phyloP scores from a whole-genome alignment of 768 basidiomycete species.

The Naganishia vaughanmartiniae region DNA sequence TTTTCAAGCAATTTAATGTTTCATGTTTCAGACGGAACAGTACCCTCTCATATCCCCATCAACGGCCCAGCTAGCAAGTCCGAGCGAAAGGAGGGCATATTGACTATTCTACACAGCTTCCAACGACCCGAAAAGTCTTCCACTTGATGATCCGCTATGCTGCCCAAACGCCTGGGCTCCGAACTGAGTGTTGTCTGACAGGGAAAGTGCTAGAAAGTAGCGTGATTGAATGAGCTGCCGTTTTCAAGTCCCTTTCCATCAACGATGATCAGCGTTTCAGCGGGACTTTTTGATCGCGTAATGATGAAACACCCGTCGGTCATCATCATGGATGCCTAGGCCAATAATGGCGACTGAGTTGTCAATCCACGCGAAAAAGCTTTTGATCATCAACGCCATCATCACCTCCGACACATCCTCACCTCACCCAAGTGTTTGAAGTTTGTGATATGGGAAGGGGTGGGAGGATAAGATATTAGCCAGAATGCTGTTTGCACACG shows the following conservation, averaged over 20 bases:
- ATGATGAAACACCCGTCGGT: background rate
- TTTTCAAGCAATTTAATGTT: background rate
- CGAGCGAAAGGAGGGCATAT: constrained; percentile 3
- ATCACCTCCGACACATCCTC: too few relatives aligned
- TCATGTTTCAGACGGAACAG: background rate
- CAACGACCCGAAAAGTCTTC: background rate
- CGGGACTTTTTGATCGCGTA: background rate
- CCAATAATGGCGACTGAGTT: background rate
- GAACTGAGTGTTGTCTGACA: background rate
- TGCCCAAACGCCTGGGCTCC: background rate
- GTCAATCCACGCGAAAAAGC: background rate
- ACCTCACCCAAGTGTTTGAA: too few relatives aligned
- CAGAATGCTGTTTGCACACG: too few relatives aligned
- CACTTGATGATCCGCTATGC: background rate
- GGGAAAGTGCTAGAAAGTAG: too few relatives aligned
- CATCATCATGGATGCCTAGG: background rate
- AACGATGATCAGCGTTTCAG: constrained; percentile 1
- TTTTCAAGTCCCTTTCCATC: background rate
- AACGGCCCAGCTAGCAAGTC: background rate
- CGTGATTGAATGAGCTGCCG: too few relatives aligned
- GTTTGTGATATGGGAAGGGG: too few relatives aligned
- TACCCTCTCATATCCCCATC: background rate
- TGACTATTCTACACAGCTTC: too few relatives aligned
- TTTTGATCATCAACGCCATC: background rate
- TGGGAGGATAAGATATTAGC: too few relatives aligned